Conservation (phyloP, 208 protist species). For the Strigomonas galati region DNA sequence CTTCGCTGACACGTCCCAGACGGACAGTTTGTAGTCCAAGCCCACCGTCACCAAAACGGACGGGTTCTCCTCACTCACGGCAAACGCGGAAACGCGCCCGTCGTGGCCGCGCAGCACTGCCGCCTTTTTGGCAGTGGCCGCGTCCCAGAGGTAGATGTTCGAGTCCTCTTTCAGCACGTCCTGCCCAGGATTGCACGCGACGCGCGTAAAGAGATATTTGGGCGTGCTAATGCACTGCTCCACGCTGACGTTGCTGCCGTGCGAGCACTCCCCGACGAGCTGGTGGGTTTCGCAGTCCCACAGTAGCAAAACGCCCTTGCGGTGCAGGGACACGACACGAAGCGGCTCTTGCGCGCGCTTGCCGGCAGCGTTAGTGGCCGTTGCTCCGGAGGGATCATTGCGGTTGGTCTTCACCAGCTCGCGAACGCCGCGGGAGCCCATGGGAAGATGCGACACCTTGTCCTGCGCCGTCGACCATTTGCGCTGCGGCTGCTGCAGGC, state of each 20-base stretch:
- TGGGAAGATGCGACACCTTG: conserved; percentile 1
- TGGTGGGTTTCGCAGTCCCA: conserved; percentile 50
- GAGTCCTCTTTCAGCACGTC: conserved; percentile 45
- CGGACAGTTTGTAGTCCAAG: conserved; percentile 49
- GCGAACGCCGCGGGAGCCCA: conserved; percentile 22
- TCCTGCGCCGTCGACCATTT: neutral
- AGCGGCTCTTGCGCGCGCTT: conserved; percentile 10
- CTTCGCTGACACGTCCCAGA: conserved; percentile 37
- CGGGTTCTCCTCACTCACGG: conserved; percentile 26
- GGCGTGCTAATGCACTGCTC: conserved; percentile 46
- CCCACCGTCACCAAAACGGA: conserved; percentile 59
- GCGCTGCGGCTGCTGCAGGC: conserved; percentile 15
- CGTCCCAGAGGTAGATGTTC: conserved; percentile 67
- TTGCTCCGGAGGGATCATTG: neutral
- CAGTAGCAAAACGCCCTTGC: conserved; percentile 59
- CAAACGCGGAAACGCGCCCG: conserved; percentile 56
- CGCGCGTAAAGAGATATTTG: conserved; percentile 45
- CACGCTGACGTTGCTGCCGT: conserved; percentile 43
- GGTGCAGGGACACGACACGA: conserved; percentile 48
- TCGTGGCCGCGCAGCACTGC: conserved; percentile 50
- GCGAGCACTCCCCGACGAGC: conserved; percentile 40
- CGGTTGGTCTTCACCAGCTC: conserved; percentile 17
- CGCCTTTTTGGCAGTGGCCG: conserved; percentile 33
- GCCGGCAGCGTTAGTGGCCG: neutral
- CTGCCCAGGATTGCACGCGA: conserved; percentile 36